Percentiles rank a stretch among this genome's conserved stretches.
Conservation (phyloP, 2,329 filamentous ascomycete genomes). For the Ascochyta koolunga region DNA sequence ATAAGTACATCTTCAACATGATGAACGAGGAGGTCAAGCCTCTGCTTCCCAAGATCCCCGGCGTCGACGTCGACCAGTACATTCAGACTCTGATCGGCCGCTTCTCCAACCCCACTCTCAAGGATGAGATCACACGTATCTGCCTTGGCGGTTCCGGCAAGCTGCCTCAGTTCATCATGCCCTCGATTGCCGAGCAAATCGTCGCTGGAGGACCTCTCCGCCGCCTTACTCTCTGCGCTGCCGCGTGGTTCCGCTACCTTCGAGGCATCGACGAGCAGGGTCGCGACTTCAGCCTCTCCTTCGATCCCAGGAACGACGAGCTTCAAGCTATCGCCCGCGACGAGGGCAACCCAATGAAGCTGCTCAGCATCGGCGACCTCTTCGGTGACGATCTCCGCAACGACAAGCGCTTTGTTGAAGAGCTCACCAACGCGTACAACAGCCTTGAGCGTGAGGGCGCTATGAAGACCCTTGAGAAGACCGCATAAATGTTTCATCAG, state of each 20-base stretch:
- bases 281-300: conserved; percentile 27
- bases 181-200: conserved; percentile 38
- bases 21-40: conserved; percentile 40
- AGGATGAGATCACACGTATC: conserved; percentile 38
- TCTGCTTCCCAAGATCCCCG: conserved; percentile 34
- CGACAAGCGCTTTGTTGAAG: conserved; percentile 34
- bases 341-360: conserved; percentile 20
- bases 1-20: conserved; percentile 37
- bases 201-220: conserved; percentile 29
- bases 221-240: conserved; percentile 32
- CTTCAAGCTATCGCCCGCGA: conserved; percentile 30
- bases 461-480: conserved; percentile 27
- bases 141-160: conserved; percentile 40
- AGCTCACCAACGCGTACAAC: conserved; percentile 32
- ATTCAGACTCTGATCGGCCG: conserved; percentile 33
- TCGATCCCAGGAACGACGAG: conserved; percentile 35
- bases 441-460: conserved; percentile 28
- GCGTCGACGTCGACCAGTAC: conserved; percentile 36
- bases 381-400: conserved; percentile 37
- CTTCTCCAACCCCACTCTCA: conserved; percentile 38
- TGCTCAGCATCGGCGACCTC: conserved; percentile 26
- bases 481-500: conserved; percentile 15
- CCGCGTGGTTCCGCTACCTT: conserved; percentile 39
- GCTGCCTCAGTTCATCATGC: conserved; percentile 40
- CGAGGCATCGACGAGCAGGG: conserved; percentile 32